Percentiles rank a stretch among this genome's conserved stretches.
phyloP scores from a whole-genome alignment of 768 basidiomycete genomes.

The Trametes meyenii region DNA sequence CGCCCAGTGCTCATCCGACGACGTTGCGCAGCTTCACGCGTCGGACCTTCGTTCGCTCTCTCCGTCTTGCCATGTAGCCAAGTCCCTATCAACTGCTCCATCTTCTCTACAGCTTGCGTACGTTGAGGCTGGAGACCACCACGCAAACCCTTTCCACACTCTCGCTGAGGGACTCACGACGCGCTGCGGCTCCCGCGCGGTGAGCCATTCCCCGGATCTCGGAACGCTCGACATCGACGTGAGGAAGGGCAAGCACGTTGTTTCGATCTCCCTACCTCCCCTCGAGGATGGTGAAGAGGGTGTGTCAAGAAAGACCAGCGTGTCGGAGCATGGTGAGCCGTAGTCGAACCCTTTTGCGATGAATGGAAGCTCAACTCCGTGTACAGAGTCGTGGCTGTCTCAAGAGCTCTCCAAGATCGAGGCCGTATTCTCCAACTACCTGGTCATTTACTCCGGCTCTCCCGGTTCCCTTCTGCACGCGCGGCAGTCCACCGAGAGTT shows the following conservation, averaged over 20 bases:
- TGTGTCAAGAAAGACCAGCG: constrained; percentile 47
- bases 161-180: constrained; percentile 48
- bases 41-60: constrained; percentile 71
- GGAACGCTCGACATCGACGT: constrained; percentile 34
- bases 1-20: not conserved
- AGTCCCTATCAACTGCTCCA: constrained; percentile 49
- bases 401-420: constrained; percentile 53
- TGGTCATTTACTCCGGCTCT: constrained; percentile 69
- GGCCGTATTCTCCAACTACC: constrained; percentile 55
- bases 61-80: constrained; percentile 52
- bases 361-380: not conserved
- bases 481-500: constrained; percentile 39
- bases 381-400: constrained; percentile 30
- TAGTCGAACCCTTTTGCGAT: not conserved
- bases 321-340: constrained; percentile 56
- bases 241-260: constrained; percentile 60
- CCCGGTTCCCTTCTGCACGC: constrained; percentile 40
- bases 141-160: constrained; percentile 35
- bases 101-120: constrained; percentile 68
- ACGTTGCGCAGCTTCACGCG: constrained; percentile 59
- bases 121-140: constrained; percentile 38
- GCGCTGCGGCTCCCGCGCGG: constrained; percentile 55
- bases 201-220: constrained; percentile 33
- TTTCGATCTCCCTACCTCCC: constrained; percentile 57
- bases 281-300: constrained; percentile 42